Conservation (phyloP, 2,329 filamentous ascomycete genomes). For the Xylaria sp. region DNA sequence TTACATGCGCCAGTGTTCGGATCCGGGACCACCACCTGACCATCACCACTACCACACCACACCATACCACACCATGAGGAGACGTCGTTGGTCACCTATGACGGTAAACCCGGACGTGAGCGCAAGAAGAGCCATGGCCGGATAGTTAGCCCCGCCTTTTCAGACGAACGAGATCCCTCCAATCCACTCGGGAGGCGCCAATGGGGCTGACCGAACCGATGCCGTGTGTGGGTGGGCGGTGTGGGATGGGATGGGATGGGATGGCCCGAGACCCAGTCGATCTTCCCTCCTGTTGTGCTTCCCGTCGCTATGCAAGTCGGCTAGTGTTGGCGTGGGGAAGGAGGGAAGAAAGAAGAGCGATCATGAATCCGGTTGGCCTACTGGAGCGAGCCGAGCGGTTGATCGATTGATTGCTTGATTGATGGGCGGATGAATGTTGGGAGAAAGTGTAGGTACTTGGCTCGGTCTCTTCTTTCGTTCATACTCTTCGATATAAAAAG, state of each 20-base stretch:
- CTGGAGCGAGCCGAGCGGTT: no score
- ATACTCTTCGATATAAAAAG: background rate
- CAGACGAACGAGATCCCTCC: conserved; percentile 2
- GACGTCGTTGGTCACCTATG: background rate
- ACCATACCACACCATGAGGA: conserved; percentile 1
- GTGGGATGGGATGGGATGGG: background rate
- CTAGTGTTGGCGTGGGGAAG: background rate
- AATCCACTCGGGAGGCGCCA: conserved; percentile 22
- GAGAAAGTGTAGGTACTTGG: background rate
- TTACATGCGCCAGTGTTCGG: background rate
- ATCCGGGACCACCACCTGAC: conserved; percentile 15
- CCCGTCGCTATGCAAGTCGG: background rate
- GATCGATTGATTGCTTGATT: no score
- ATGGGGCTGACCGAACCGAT: conserved; percentile 17
- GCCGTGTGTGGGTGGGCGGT: no score
- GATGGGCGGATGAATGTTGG: background rate
- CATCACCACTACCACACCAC: background rate
- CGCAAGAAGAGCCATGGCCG: conserved; percentile 9
- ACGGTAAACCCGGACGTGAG: background rate
- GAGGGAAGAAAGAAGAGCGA: background rate
- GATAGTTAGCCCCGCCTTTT: background rate
- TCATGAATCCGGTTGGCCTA: background rate
- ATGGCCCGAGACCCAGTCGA: background rate
- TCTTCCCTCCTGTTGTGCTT: background rate
- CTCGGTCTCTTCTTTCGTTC: background rate